These are phyloP conservation scores for Hawksworthiomyces lignivorus DNA, from an alignment of 2,329 filamentous ascomycete species.

Conservation along the genomic window DNA sequence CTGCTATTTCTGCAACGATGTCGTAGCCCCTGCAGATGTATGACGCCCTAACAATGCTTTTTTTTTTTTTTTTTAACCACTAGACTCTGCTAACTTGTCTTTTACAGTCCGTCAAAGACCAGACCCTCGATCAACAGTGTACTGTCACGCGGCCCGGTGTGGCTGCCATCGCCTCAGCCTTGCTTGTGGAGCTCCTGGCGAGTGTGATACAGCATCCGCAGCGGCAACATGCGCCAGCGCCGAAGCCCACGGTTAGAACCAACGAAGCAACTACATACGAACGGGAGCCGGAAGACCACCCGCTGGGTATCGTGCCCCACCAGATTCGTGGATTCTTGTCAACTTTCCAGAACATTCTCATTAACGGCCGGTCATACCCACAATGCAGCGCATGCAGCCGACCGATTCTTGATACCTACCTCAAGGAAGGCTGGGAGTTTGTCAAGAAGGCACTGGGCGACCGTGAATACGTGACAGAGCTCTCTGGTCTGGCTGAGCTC, in stretches of 20 bases:
- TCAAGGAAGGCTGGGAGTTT: constrained; percentile 64
- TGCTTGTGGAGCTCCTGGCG: constrained; percentile 83
- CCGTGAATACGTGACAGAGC: constrained; percentile 69
- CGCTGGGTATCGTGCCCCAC: constrained; percentile 66
- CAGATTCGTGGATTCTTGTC: constrained; percentile 72
- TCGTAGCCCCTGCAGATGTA: constrained; percentile 88
- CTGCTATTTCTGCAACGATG: constrained; percentile 98
- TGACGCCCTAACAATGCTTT: constrained; percentile 27
- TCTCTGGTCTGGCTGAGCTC: constrained; percentile 68
- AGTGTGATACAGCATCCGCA: constrained; percentile 82
- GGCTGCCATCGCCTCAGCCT: constrained; percentile 82
- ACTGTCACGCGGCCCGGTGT: constrained; percentile 92
- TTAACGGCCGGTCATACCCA: constrained; percentile 68
- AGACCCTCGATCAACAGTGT: constrained; percentile 95
- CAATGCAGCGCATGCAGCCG: constrained; percentile 75
- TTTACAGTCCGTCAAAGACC: constrained; percentile 77
- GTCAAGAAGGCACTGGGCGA: constrained; percentile 67
- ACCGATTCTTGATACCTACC: constrained; percentile 60
- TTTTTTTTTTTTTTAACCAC: background rate
- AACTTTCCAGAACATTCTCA: constrained; percentile 65
- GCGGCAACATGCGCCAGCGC: constrained; percentile 54
- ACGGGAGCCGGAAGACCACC: constrained; percentile 49
- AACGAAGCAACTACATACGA: constrained; percentile 36
- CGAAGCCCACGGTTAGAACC: constrained; percentile 27
- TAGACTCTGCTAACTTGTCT: no score